phyloP scores from a whole-genome alignment of 176 grass and related monocot genomes.

The Ensete ventricosum region DNA sequence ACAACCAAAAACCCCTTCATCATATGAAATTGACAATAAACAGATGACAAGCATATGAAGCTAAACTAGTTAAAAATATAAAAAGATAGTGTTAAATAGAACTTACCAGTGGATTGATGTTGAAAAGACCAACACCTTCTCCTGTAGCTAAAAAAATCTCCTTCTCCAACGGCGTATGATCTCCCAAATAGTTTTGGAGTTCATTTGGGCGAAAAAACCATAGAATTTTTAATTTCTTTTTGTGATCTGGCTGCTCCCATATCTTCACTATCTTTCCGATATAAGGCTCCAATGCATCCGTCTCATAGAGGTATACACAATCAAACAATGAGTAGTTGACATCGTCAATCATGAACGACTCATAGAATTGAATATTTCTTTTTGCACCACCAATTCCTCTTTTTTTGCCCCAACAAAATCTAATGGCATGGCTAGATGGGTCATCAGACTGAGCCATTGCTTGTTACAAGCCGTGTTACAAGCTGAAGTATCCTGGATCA shows the following conservation, averaged over 20 bases:
- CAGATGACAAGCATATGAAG: background rate
- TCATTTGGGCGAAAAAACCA: slow-evolving; percentile 65
- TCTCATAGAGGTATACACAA: slow-evolving; percentile 47
- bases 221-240: slow-evolving; percentile 61
- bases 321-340: slow-evolving; percentile 60
- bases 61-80: background rate
- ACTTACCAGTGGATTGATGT: slow-evolving; percentile 53
- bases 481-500: background rate
- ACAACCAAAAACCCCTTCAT: no score
- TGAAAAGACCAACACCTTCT: slow-evolving; percentile 35
- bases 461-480: background rate
- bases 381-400: slow-evolving; percentile 37
- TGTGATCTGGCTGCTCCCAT: slow-evolving; percentile 35
- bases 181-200: slow-evolving; percentile 32
- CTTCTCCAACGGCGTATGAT: slow-evolving; percentile 28
- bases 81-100: background rate
- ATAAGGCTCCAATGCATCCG: slow-evolving; percentile 31
- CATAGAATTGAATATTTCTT: slow-evolving; percentile 39
- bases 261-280: slow-evolving; percentile 63
- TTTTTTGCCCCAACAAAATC: slow-evolving; percentile 50
- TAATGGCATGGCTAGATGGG: slow-evolving; percentile 21
- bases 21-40: background rate
- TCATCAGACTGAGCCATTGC: slow-evolving; percentile 12
- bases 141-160: slow-evolving; percentile 71
- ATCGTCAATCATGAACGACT: slow-evolving; percentile 49